Conservation (phyloP, 148 eudicot species). For the Cornus kousa region DNA sequence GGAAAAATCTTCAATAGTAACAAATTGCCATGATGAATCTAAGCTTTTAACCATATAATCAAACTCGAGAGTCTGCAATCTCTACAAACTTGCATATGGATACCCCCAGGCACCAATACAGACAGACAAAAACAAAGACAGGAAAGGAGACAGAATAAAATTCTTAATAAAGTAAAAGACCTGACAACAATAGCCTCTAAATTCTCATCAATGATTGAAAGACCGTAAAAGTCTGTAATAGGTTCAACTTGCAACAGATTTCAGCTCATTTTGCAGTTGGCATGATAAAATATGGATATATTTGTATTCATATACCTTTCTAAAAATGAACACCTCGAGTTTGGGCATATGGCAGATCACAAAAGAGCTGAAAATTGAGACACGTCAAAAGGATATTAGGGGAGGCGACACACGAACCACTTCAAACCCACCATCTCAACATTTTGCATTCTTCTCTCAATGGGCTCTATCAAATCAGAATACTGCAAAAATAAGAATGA, state of each 20-base stretch:
- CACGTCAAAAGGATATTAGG: background rate
- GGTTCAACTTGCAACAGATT: constrained; percentile 54
- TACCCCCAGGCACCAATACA: background rate
- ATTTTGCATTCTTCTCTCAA: constrained; percentile 64
- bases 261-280: background rate
- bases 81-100: no score
- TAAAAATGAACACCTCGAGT: background rate
- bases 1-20: no score
- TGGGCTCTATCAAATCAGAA: constrained; percentile 75
- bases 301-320: background rate
- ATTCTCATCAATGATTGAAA: constrained; percentile 73
- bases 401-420: background rate
- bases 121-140: background rate
- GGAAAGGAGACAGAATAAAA: background rate
- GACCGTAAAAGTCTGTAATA: constrained; percentile 84
- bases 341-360: background rate
- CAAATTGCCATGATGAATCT: no score
- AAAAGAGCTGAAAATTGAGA: background rate
- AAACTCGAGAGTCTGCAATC: no score
- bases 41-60: no score
- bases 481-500: constrained; percentile 48
- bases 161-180: constrained; percentile 32
- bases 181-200: constrained; percentile 96
- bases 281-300: background rate
- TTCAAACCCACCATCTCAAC: constrained; percentile 22